phyloP scores from a whole-genome alignment of 139 green algal genomes.

The Closterium sp. region DNA sequence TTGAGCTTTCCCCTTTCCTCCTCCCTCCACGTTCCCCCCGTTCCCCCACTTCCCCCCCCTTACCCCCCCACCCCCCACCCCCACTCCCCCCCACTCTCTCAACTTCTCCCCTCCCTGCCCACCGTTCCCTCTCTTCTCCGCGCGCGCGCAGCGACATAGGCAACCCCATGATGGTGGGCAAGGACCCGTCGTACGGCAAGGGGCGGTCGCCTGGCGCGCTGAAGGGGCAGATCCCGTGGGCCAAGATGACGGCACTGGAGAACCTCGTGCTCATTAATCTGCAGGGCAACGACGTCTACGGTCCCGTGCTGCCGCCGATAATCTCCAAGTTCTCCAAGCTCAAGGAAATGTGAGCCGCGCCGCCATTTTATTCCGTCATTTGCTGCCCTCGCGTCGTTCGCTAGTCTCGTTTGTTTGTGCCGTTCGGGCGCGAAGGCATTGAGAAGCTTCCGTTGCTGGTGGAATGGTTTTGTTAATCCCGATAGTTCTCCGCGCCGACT shows the following conservation, averaged over 20 bases:
- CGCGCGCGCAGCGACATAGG: background rate
- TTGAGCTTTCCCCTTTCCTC: background rate
- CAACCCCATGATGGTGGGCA: background rate
- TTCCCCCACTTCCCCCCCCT: background rate
- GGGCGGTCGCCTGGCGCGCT: background rate
- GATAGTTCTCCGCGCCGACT: too few species aligned
- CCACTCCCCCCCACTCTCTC: background rate
- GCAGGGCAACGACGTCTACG: constrained; percentile 20
- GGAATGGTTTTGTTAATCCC: too few species aligned
- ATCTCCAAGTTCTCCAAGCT: background rate
- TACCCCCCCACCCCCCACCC: background rate
- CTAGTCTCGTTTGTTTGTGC: too few species aligned
- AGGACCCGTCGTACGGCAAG: background rate
- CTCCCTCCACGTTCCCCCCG: background rate
- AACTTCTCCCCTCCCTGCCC: background rate
- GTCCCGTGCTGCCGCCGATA: background rate
- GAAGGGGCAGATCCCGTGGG: constrained; percentile 13
- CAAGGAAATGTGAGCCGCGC: background rate
- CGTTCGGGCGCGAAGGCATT: too few species aligned
- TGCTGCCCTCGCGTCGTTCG: background rate
- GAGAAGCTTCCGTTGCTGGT: too few species aligned
- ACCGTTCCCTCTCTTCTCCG: background rate
- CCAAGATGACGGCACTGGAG: constrained; percentile 3
- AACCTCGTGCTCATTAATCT: constrained; percentile 3
- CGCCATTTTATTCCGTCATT: background rate